Evolutionary conservation across 208 protist genomes (phyloP), one percentile per base, ranked within the genome.

Genomic region (Trypanosoma conorhini): DNA sequence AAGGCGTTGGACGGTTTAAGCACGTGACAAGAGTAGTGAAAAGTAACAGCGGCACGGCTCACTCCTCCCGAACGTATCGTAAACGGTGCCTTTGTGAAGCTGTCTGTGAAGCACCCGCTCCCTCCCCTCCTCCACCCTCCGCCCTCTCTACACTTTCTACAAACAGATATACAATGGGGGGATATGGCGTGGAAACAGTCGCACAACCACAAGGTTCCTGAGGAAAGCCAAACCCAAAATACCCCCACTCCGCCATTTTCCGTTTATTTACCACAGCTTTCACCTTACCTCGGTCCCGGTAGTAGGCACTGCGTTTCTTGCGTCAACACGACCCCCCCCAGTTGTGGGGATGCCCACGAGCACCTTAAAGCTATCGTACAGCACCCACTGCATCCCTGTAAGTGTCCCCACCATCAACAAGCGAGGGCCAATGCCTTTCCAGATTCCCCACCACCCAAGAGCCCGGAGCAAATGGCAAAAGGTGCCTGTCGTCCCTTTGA

Each of bases 341-440:
- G 90, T 83, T 1, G 85, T 78, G 0, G 86, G 76, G 17, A 95
- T 59, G 8, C 90, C 90, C 9, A 85, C 70, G 58, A 76, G 67
- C 21, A 93, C 79, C 72, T 95, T 95, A 70, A 93, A 89, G 35
- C 66, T 71, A 72, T 99, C 97, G 72, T 98, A 99, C 58, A 98
- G 86, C 28, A 86, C 81, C 94, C 91, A 99, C 87, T 99, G 98
- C 48, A 97, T 60, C 50, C 92, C 92, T n/a, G 95, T 98, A 46
- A 98, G 80, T 55, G 85, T 81, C 62, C 88, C 88, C 63, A 98
- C 90, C 96, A 98, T 98, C 52, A 98, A 28, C 59, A 98, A 74
- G 46, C 98, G 92, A n/a, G 93, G 64, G 12, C 73, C 85, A 42
- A 99, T 57, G 13, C 98, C 96, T 24, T 81, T 81, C 83, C 85